Evolutionary conservation across 306 rosid genomes (phyloP), one percentile per base, ranked within the genome.

Genomic region (Prunus fruticosa): DNA sequence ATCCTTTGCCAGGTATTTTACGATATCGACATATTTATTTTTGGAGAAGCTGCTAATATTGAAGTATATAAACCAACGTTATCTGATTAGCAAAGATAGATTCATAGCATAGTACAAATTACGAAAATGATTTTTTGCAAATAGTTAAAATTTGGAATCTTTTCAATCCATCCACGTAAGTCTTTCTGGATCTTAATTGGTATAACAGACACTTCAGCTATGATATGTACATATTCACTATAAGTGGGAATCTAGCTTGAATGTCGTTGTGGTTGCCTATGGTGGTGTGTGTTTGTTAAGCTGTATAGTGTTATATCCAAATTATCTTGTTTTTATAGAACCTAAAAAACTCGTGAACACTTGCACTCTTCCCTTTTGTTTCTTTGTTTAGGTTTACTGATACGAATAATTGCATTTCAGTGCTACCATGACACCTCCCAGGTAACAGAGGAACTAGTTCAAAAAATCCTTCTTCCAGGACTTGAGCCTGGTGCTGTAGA

Each of bases 401-500:
- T 79, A 54, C 66, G 68, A 60, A 32, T 70, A 41, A 62, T 69
- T 76, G 53, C 80, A 76, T 79, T 91, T 65, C 89, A 91, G 98
- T 94, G 98, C 81, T 94, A 94, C 80, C 91, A 94, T 53, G 97
- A 94, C 76, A 84, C 90, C 73, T 90, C 98, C 71, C 87, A 84
- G 76, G 98, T 94, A 79, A 90, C 97, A 19, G 95, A 91, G 65
- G 98, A 94, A 72, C 88, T 94, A 49, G 98, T 94, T 61, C 77
- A 90, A 69, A 75, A 87, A 69, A 91, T 94, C 69, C 98, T 94
- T 75, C 86, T 81, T 80, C 98, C 97, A 73, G 98, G 98, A 79
- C 82, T 94, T 63, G 92, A 91, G 81, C 95, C 96, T 41, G 98
- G 98, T 28, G 98, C 98, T 8, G 97, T 83, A 5, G 96, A 92